phyloP scores from a whole-genome alignment of 1,284 basidiomycete genomes.

The Boletus smithii region DNA sequence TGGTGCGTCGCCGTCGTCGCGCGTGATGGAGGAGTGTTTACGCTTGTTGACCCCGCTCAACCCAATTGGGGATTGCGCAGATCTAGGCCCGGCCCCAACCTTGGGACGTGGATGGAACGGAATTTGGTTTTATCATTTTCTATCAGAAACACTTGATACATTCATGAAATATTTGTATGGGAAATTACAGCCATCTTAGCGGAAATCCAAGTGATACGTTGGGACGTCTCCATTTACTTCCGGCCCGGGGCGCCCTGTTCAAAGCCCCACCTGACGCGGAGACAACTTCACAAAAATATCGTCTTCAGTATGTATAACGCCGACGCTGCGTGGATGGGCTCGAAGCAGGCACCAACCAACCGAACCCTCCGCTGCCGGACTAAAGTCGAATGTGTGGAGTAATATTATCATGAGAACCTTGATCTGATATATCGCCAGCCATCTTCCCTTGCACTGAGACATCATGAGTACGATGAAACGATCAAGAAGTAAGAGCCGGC shows the following conservation, averaged over 20 bases:
- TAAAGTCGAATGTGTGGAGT: slow-evolving; percentile 20
- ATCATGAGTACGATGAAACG: not conserved
- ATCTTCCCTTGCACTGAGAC: slow-evolving; percentile 26
- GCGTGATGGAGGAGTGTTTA: slow-evolving; percentile 18
- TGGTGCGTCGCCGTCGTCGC: slow-evolving; percentile 18
- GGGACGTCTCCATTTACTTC: too few species aligned
- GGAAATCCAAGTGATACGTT: too few species aligned
- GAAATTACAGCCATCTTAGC: too few species aligned
- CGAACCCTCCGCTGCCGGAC: not conserved
- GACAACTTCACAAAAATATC: slow-evolving; percentile 15
- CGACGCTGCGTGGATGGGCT: slow-evolving; percentile 18
- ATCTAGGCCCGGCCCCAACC: too few species aligned
- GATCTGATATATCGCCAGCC: slow-evolving; percentile 26
- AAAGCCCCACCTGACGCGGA: slow-evolving; percentile 6
- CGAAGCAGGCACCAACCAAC: slow-evolving; percentile 14
- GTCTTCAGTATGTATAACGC: slow-evolving; percentile 23
- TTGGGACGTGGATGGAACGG: too few species aligned
- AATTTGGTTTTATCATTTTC: too few species aligned
- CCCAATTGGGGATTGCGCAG: slow-evolving; percentile 6
- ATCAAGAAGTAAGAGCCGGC: not conserved
- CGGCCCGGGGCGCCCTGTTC: too few species aligned
- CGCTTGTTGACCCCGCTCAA: slow-evolving; percentile 13
- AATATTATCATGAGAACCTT: slow-evolving; percentile 21
- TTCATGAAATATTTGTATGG: too few species aligned
- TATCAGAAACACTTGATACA: too few species aligned